These are phyloP conservation scores for Psilocybe cubensis DNA, from an alignment of 768 basidiomycete species.

Conservation along the genomic window DNA sequence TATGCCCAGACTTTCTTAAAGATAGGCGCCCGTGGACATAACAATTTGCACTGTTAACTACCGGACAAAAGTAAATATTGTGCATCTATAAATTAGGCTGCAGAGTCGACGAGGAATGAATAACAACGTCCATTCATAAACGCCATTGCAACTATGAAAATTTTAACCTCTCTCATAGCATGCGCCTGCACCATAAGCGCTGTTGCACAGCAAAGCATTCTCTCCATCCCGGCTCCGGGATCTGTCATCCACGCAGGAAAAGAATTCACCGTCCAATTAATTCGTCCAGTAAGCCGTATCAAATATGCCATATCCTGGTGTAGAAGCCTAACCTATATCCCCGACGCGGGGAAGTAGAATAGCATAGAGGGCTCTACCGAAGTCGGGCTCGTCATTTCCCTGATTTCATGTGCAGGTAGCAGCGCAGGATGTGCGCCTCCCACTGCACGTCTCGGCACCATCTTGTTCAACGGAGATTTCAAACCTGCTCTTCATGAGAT, in stretches of 20 bases:
- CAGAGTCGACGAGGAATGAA: no score
- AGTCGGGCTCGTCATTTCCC: slow-evolving; percentile 45
- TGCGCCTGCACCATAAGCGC: slow-evolving; percentile 31
- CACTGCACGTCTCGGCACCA: slow-evolving; percentile 32
- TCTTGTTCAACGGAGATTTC: slow-evolving; percentile 47
- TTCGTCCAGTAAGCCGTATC: slow-evolving; percentile 35
- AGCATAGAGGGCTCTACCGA: slow-evolving; percentile 44
- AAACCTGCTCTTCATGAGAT: slow-evolving; percentile 34
- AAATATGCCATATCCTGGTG: not conserved
- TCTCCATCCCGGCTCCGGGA: slow-evolving; percentile 35
- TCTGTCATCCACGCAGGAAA: slow-evolving; percentile 29
- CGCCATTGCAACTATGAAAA: slow-evolving; percentile 3
- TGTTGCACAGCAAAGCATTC: slow-evolving; percentile 38
- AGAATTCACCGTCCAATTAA: slow-evolving; percentile 38
- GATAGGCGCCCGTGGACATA: no score
- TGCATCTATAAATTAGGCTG: no score
- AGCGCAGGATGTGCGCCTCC: slow-evolving; percentile 22
- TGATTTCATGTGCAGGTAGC: slow-evolving; percentile 37
- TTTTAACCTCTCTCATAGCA: slow-evolving; percentile 12
- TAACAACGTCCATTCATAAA: no score
- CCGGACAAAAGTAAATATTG: no score
- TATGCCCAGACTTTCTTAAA: no score
- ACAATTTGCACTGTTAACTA: no score
- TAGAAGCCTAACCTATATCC: not conserved
- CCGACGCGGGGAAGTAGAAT: slow-evolving; percentile 27